These are phyloP conservation scores for Tylopilus subfusipes DNA, from an alignment of 768 basidiomycete genomes.

Conservation along the genomic window DNA sequence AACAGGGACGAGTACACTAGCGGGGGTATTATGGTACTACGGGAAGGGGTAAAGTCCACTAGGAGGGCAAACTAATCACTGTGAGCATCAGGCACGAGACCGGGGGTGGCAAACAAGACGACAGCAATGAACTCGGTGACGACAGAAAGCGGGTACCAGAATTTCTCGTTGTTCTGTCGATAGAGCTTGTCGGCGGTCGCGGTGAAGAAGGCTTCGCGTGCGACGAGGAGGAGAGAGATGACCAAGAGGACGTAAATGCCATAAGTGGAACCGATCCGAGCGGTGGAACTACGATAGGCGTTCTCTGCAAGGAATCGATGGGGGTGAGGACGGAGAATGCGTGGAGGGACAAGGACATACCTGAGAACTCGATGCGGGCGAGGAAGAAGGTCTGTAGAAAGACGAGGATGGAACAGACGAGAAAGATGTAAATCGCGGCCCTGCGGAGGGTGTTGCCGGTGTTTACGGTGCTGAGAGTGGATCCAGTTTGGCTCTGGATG, in stretches of 20 bases:
- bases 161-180: conserved; percentile 25
- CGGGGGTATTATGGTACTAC: conserved; percentile 1
- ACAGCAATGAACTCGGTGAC: conserved; percentile 33
- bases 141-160: conserved; percentile 34
- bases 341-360: not conserved
- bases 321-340: not conserved
- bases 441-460: conserved; percentile 26
- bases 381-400: conserved; percentile 18
- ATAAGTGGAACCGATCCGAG: conserved; percentile 15
- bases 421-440: conserved; percentile 30
- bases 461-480: not conserved
- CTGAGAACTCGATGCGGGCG: conserved; percentile 15
- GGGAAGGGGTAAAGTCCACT: not conserved
- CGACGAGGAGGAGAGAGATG: conserved; percentile 26
- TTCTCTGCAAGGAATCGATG: conserved; percentile 7
- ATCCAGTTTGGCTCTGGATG: conserved; percentile 9
- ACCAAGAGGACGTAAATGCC: conserved; percentile 23
- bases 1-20: conserved; percentile 5
- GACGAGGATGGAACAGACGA: conserved; percentile 24
- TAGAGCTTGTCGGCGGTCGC: conserved; percentile 16
- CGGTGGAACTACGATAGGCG: not conserved
- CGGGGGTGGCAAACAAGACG: conserved; percentile 25
- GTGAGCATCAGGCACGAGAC: conserved; percentile 27
- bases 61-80: not conserved
- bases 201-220: conserved; percentile 31